Percentiles rank a stretch among this genome's conserved stretches.
These are phyloP conservation scores for Flaveria bidentis DNA, from an alignment of 129 eudicot genomes.

Conservation along the genomic window DNA sequence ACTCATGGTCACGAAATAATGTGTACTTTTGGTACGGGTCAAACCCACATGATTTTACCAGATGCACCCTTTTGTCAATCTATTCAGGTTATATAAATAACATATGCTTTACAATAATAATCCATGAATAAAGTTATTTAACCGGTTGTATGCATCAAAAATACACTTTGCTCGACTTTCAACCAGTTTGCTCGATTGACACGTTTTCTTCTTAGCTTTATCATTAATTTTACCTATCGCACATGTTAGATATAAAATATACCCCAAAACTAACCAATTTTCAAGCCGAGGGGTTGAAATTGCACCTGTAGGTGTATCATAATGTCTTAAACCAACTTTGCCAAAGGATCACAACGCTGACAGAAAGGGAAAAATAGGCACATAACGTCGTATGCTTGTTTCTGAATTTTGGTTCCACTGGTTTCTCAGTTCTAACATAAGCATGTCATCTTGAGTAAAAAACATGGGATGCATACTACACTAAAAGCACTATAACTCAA, in stretches of 20 bases:
- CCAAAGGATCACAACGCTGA: not conserved
- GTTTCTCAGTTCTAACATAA: not conserved
- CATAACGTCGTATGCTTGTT: not conserved
- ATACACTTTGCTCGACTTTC: not conserved
- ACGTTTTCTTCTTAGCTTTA: not conserved
- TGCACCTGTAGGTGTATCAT: not conserved
- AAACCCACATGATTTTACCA: not conserved
- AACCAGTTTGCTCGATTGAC: not conserved
- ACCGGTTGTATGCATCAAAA: not conserved
- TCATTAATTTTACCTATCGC: not conserved
- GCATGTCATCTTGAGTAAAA: not conserved
- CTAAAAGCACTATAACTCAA: not conserved
- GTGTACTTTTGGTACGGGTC: not conserved
- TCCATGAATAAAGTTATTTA: no score
- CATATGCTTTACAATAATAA: not conserved
- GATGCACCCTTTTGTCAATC: not conserved
- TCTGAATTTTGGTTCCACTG: not conserved
- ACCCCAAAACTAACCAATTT: not conserved
- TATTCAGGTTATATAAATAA: not conserved
- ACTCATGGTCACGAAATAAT: not conserved
- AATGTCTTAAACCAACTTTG: conserved; percentile 15
- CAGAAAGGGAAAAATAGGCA: conserved; percentile 1
- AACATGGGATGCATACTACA: not conserved
- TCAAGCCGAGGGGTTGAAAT: not conserved
- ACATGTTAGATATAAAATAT: conserved; percentile 2